These are phyloP conservation scores for Epichloe amarillans DNA, from an alignment of 2,329 filamentous ascomycete species.

Conservation along the genomic window DNA sequence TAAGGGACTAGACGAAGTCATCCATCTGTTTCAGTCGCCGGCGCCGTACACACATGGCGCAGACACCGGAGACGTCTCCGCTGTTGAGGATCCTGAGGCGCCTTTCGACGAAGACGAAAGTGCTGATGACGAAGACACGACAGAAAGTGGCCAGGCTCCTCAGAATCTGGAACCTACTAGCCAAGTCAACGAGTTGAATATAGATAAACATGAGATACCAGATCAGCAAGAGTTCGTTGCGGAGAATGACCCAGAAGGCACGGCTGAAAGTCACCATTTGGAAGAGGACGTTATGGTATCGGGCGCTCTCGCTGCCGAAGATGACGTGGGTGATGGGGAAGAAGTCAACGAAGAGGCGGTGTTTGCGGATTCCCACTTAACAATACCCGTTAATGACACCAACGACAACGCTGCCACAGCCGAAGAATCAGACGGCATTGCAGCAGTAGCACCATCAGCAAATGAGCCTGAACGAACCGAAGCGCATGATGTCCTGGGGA, in stretches of 20 bases:
- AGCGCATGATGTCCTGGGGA: not conserved
- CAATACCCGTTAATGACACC: not conserved
- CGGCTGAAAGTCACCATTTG: not conserved
- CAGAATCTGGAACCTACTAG: conserved; percentile 4
- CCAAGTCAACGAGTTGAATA: not conserved
- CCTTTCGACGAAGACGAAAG: conserved; percentile 14
- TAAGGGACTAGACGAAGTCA: conserved; percentile 27
- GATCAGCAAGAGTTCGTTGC: not conserved
- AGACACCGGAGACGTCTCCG: not conserved
- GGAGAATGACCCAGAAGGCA: not conserved
- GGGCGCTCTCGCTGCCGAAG: conserved; percentile 6
- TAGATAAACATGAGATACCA: not conserved
- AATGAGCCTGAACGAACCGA: not conserved
- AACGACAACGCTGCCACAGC: not conserved
- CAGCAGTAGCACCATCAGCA: not conserved
- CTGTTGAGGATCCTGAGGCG: not conserved
- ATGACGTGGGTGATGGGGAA: conserved; percentile 11
- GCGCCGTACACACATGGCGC: not conserved
- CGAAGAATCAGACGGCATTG: not conserved
- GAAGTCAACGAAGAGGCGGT: conserved; percentile 9
- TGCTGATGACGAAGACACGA: conserved; percentile 4
- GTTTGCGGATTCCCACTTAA: conserved; percentile 4
- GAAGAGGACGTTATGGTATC: conserved; percentile 1
- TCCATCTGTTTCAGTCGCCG: conserved; percentile 23
- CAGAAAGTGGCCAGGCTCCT: conserved; percentile 10